phyloP scores from a whole-genome alignment of 805 yeast genomes.

The Komagataella phaffii region DNA sequence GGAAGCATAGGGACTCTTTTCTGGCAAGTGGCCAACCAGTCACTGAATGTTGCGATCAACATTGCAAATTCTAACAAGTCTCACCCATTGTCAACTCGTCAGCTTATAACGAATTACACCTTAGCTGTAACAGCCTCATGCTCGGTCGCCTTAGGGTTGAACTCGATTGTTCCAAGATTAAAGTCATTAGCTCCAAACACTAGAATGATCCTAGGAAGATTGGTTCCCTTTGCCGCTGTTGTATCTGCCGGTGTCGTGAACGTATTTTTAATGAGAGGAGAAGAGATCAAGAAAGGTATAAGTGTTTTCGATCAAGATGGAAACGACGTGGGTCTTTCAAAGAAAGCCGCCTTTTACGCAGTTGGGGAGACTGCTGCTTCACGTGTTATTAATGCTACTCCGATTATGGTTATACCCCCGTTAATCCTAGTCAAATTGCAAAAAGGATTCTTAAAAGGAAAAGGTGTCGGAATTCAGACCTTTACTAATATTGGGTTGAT shows the following conservation, averaged over 20 bases:
- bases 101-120: slow-evolving; percentile 65
- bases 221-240: slow-evolving; percentile 98
- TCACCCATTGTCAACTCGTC: slow-evolving; percentile 72
- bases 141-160: slow-evolving; percentile 88
- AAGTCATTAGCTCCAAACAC: slow-evolving; percentile 59
- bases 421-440: slow-evolving; percentile 70
- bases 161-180: slow-evolving; percentile 79
- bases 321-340: slow-evolving; percentile 58
- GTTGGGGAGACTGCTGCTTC: slow-evolving; percentile 96
- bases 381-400: slow-evolving; percentile 91
- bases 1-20: slow-evolving; percentile 85
- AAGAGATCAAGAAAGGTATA: slow-evolving; percentile 81
- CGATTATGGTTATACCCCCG: slow-evolving; percentile 95
- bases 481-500: slow-evolving; percentile 76
- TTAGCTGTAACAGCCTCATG: slow-evolving; percentile 93
- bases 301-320: slow-evolving; percentile 53
- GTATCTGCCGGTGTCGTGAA: slow-evolving; percentile 94
- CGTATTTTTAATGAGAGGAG: slow-evolving; percentile 93
- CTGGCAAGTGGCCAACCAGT: slow-evolving; percentile 98
- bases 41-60: slow-evolving; percentile 92
- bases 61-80: slow-evolving; percentile 94
- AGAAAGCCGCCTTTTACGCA: slow-evolving; percentile 80
- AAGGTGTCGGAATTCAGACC: slow-evolving; percentile 51
- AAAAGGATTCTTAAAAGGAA: slow-evolving; percentile 52
- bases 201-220: slow-evolving; percentile 59